Base-by-base conservation (phyloP, 2,329 filamentous ascomycete genomes). In the Penicillium hordei region DNA sequence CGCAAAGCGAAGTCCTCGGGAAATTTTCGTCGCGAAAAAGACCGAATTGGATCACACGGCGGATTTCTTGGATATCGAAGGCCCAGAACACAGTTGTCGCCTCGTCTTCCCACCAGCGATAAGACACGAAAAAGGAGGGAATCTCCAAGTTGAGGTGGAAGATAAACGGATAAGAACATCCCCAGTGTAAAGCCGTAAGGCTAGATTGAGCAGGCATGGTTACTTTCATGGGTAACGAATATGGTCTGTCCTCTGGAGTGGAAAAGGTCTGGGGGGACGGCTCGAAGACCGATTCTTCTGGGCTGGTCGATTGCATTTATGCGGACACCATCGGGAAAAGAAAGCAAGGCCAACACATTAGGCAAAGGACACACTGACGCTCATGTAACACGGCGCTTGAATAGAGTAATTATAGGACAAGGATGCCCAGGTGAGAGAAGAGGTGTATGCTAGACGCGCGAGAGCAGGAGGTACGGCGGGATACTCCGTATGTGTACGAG, bases 31-130 rank as follows among this genome's bases (percentile, higher is more conserved):
- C 70, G 4, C 61, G 61, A 59, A 74, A 77, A 2, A 78, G 68
- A 7, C 69, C 68, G 49, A 72, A 78, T 49, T 72, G 72, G 34
- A 77, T 72, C 9, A 75, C 68, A 27, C 70, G 67, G 43, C 71
- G 68, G 48, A 77, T 73, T 38, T 75, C 70, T 10, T 70, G 64
- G 31, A 71, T 65, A 27, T 76, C 71, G 48, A 76, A 77, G 4
- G 71, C 71, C 73, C 72, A 75, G 25, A 77, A 67, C 7, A 75
- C 66, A 1, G 73, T 71, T 0, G 65, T 68, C 1, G 73, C 72
- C 52, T 76, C 75, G 45, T 76, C 74, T 52, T 77, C 75, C 75
- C 75, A 77, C 73, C 74, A 77, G 48, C 70, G 70, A 57, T 74
- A 76, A 2, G 65, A 43, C 4, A 70, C 57, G 33, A 64, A 65